A percentile compares a stretch with the other conserved stretches of the same genome.
Conservation (phyloP, 2,329 filamentous ascomycete species). For the Pyricularia sp. region DNA sequence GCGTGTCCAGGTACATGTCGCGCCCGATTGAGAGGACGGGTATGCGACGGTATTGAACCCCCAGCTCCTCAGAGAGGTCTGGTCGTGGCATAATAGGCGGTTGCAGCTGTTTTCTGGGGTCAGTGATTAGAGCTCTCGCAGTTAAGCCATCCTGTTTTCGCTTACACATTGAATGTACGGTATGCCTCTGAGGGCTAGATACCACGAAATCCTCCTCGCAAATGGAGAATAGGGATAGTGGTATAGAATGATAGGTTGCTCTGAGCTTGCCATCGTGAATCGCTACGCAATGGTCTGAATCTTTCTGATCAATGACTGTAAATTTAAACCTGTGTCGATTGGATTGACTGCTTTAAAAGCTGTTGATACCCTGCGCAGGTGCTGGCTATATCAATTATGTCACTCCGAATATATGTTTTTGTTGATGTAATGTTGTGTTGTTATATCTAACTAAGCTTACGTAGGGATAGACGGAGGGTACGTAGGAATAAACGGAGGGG, state of each 20-base stretch:
- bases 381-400: too few species aligned
- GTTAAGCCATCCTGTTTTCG: conserved; percentile 9
- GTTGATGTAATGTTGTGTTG: neutral
- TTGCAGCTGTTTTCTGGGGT: conserved; percentile 42
- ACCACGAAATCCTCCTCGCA: conserved; percentile 55
- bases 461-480: neutral
- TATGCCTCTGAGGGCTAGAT: conserved; percentile 56
- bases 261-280: conserved; percentile 7
- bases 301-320: neutral
- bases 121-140: neutral
- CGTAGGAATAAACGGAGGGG: neutral
- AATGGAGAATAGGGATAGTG: conserved; percentile 60
- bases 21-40: conserved; percentile 57
- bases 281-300: neutral
- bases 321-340: neutral
- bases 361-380: too few species aligned
- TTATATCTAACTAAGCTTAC: neutral
- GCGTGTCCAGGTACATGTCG: conserved; percentile 61
- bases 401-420: neutral
- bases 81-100: conserved; percentile 57
- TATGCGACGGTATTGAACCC: conserved; percentile 59
- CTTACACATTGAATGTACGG: conserved; percentile 59
- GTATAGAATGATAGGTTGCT: conserved; percentile 46
- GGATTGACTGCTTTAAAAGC: too few species aligned
- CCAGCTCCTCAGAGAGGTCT: conserved; percentile 46